phyloP scores from a whole-genome alignment of 257 asterid species.

The Pogostemon cablin region DNA sequence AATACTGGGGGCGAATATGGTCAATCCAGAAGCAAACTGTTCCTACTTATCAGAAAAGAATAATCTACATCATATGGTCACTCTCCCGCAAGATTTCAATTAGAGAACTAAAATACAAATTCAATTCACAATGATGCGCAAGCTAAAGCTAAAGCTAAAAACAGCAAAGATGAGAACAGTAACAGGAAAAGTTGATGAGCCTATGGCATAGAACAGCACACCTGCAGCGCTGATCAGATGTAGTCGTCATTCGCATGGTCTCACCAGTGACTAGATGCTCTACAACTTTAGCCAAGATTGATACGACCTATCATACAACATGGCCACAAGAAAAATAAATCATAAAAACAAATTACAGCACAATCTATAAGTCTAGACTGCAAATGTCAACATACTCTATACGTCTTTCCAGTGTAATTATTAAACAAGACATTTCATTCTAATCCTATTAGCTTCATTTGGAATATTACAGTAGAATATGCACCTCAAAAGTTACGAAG shows the following conservation, averaged over 20 bases:
- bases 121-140: conserved; percentile 7
- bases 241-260: conserved; percentile 93
- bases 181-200: conserved; percentile 10
- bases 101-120: not conserved
- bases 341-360: not conserved
- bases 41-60: not conserved
- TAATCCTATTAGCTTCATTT: conserved; percentile 10
- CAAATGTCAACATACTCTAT: not conserved
- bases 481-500: conserved; percentile 7
- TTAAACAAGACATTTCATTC: conserved; percentile 12
- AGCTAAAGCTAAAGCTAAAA: not conserved
- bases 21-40: not conserved
- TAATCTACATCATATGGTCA: not conserved
- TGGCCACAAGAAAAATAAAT: not conserved
- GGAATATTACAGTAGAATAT: not conserved
- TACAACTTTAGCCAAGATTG: conserved; percentile 86
- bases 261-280: conserved; percentile 98
- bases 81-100: not conserved
- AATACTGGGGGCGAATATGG: not conserved
- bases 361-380: not conserved
- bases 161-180: not conserved
- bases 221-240: conserved; percentile 93
- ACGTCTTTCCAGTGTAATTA: not conserved
- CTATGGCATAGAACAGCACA: conserved; percentile 32
- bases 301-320: conserved; percentile 63